A percentile compares a stretch with the other conserved stretches of the same genome.
phyloP scores from a whole-genome alignment of 352 stramenopile species.

The Detonula confervacea region DNA sequence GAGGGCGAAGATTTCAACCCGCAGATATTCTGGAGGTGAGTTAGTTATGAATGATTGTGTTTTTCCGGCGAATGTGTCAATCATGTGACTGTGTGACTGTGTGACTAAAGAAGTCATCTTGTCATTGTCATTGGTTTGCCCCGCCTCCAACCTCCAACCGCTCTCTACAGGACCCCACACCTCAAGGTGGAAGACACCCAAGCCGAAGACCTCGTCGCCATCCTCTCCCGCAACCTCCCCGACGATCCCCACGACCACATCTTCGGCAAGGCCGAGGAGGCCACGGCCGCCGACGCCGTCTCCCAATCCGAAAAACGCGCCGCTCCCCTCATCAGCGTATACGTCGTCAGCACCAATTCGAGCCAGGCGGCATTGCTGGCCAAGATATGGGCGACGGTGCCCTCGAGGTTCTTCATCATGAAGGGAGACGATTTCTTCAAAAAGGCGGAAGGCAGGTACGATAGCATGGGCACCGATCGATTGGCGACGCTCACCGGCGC shows the following conservation, averaged over 20 bases:
- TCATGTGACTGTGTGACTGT: no score
- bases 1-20: constrained; percentile 34
- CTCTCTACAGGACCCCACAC: constrained; percentile 44
- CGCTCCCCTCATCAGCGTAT: constrained; percentile 53
- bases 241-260: constrained; percentile 46
- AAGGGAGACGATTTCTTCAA: constrained; percentile 74
- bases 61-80: not conserved
- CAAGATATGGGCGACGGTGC: constrained; percentile 57
- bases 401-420: constrained; percentile 62
- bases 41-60: not conserved
- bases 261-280: constrained; percentile 40
- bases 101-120: not conserved
- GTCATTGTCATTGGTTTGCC: constrained; percentile 4
- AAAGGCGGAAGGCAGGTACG: constrained; percentile 63
- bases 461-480: constrained; percentile 72
- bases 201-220: constrained; percentile 11
- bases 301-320: constrained; percentile 26
- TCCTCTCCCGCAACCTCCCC: constrained; percentile 44
- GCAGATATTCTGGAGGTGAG: constrained; percentile 37
- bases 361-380: constrained; percentile 36
- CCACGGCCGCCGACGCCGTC: constrained; percentile 20
- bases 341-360: constrained; percentile 70
- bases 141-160: not conserved
- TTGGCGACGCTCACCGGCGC: constrained; percentile 56
- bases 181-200: constrained; percentile 36